phyloP scores from a whole-genome alignment of 768 basidiomycete species.

The Russula sp. region DNA sequence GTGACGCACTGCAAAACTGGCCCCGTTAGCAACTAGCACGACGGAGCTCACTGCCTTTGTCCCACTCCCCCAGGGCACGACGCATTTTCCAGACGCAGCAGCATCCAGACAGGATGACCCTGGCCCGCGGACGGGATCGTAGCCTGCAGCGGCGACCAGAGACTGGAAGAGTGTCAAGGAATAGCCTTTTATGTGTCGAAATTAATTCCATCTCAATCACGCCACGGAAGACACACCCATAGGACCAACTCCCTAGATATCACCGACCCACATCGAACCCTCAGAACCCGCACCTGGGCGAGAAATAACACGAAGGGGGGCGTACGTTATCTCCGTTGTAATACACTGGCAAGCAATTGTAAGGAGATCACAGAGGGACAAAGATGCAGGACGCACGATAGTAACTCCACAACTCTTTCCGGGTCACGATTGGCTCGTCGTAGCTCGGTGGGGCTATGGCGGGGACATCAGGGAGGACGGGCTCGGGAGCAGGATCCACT shows the following conservation, averaged over 20 bases:
- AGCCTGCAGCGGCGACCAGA: slow-evolving; percentile 65
- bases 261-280: neutral
- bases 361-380: neutral
- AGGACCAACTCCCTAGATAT: slow-evolving; percentile 58
- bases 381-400: slow-evolving; percentile 45
- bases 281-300: neutral
- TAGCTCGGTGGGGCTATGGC: neutral
- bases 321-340: slow-evolving; percentile 78
- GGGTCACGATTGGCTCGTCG: slow-evolving; percentile 64
- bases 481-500: neutral
- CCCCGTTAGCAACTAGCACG: slow-evolving; percentile 70
- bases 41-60: slow-evolving; percentile 71
- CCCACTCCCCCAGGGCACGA: slow-evolving; percentile 69
- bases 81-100: slow-evolving; percentile 63
- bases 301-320: neutral
- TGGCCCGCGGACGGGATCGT: slow-evolving; percentile 61
- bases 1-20: slow-evolving; percentile 59
- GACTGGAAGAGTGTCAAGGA: slow-evolving; percentile 72
- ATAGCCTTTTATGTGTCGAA: slow-evolving; percentile 34
- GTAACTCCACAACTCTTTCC: slow-evolving; percentile 74
- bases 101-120: slow-evolving; percentile 60
- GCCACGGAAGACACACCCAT: slow-evolving; percentile 30
- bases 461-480: neutral
- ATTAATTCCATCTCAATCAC: neutral
- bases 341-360: slow-evolving; percentile 46